Evolutionary conservation across 495 filamentous ascomycete genomes (phyloP), one percentile per base, ranked within the genome.

Genomic region (Penicillium flavigenum): DNA sequence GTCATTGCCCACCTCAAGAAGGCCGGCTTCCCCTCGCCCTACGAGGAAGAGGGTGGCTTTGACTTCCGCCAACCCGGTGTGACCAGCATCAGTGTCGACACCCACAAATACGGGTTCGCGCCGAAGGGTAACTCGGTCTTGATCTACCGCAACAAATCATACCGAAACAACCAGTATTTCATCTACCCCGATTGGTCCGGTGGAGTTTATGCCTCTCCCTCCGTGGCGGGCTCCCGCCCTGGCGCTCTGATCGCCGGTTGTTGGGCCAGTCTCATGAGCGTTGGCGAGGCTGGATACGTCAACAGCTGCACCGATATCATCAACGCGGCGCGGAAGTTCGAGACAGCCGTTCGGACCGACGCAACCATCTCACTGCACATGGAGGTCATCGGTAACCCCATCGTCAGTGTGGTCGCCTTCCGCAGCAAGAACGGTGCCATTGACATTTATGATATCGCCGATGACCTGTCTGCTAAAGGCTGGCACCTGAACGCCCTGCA

Each of bases 91-190:
- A 88, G 83, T 63, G 96, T 93, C 67, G 94, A 99, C 69, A 99
- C 94, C 29, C 94, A 98, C 77, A 98, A 98, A 72, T 98, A 99
- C 71, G 94, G 94, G 24, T 99, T 99, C 72, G 95, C 94, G 0
- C 94, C 94, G 22, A 98, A 98, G 74, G 94, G 94, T 53, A 98
- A 94, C 78, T 90, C 86, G 27, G 92, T 91, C 9, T 74, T 96
- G 17, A 83, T 99, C 52, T 98, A 98, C 79, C 90, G 95, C 65
- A 89, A 82, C 53, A 77, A 84, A 41, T 73, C 82, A 43, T 83
- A 96, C 47, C 86, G 94, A 58, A 79, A 81, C 36, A 88, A 96
- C 69, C 94, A 97, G 69, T 99, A 99, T 79, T 98, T 96, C 72
- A 84, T 99, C 71, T 91, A 88, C 36, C 87, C 95, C 5, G 87